Evolutionary conservation across 2,329 filamentous ascomycete genomes (phyloP), one percentile per base, ranked within the genome.

Genomic region (Chalaropsis thielavioides): DNA sequence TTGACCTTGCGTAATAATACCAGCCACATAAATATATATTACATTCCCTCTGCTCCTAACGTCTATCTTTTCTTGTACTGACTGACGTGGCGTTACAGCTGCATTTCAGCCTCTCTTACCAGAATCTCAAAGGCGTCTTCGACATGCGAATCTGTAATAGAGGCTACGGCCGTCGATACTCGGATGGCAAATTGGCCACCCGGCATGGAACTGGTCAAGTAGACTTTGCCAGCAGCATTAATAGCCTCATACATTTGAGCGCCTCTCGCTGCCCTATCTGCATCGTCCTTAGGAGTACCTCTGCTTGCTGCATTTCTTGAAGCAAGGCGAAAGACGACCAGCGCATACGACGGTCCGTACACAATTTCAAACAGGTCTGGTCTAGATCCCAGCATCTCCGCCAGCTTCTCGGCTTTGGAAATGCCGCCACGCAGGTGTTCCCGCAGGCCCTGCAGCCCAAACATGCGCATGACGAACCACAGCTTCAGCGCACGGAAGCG

Each of bases 391-490:
- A 95, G 72, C 51, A 88, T 77, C 0, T 72, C 76, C 2, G 84
- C 81, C 68, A 96, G 94, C 10, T 78, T 74, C 68, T 91, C 82
- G n/a, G 88, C 89, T 0, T 90, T 76, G 2, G 74, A 73, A 65
- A 96, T 77, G 31, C 88, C 86, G 51, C 83, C 82, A 41, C 84
- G 79, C 68, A 96, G 84, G 71, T 95, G 89, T 3, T 76, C 80
- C 69, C 85, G 85, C 71, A 97, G 75, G 0, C 92, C 92, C 38
- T 80, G 79, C 62, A 95, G 77, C 60, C 92, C 92, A 72, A 91
- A 96, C 54, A 82, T 86, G 56, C 92, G 81, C 70, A 96, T 78
- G 7, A 97, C 91, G 73, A 96, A 96, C 92, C 92, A 97, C 68
- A 96, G 86, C 78, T 97, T 97, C 66, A 97, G 76, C 2, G 87